phyloP scores from a whole-genome alignment of 176 grass and related monocot genomes.

The Typha latifolia region DNA sequence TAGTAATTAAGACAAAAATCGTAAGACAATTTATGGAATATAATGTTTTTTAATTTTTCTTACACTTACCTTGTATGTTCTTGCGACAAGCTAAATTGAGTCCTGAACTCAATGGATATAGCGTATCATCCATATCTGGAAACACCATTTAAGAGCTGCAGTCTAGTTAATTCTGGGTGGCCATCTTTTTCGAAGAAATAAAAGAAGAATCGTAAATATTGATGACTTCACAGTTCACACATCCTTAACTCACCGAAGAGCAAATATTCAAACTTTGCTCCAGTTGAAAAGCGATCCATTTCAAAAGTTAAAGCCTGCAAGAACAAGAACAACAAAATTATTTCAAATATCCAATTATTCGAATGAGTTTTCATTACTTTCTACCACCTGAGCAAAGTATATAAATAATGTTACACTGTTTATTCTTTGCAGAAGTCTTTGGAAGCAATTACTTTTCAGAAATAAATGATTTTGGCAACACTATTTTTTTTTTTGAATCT shows the following conservation, averaged over 20 bases:
- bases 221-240: background rate
- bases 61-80: conserved; percentile 62
- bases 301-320: conserved; percentile 15
- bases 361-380: background rate
- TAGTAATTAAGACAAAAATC: too few species aligned
- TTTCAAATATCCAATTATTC: background rate
- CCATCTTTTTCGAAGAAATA: background rate
- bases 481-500: too few species aligned
- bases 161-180: background rate
- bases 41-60: background rate
- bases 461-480: too few species aligned
- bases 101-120: conserved; percentile 72
- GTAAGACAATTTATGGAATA: too few species aligned
- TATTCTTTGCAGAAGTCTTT: background rate
- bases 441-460: conserved; percentile 3
- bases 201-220: background rate
- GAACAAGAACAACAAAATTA: background rate
- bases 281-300: conserved; percentile 43
- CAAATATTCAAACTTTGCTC: conserved; percentile 70
- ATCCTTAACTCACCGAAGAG: conserved; percentile 49
- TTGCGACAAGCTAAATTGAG: conserved; percentile 84
- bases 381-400: too few species aligned
- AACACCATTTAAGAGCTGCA: background rate
- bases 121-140: conserved; percentile 92
- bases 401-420: background rate